These are phyloP conservation scores for Excoecaria cochinchinensis DNA, from an alignment of 345 rosid genomes.

Conservation along the genomic window DNA sequence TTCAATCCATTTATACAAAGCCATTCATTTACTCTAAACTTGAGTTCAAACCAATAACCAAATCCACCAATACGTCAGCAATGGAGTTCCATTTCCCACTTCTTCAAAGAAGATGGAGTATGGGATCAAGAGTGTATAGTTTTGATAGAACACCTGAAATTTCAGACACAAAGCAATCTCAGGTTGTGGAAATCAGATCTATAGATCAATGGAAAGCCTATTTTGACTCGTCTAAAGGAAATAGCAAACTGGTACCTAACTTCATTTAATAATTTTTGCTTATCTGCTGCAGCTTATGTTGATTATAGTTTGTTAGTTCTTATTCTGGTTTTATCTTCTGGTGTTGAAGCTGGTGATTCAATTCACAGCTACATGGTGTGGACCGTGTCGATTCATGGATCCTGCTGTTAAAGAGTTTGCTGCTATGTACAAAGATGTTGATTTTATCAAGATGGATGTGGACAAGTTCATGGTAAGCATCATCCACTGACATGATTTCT, in stretches of 20 bases:
- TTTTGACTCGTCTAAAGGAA: constrained; percentile 50
- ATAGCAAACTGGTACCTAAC: constrained; percentile 54
- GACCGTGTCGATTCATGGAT: constrained; percentile 64
- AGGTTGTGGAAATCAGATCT: constrained; percentile 48
- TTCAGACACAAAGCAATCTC: constrained; percentile 6
- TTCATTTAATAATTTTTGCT: neutral
- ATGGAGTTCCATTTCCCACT: constrained; percentile 8
- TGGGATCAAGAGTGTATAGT: constrained; percentile 29
- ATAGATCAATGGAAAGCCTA: constrained; percentile 54
- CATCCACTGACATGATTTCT: neutral
- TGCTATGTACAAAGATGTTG: constrained; percentile 49
- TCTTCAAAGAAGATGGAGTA: constrained; percentile 5
- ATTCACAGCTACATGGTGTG: constrained; percentile 82
- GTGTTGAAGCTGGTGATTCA: constrained; percentile 57
- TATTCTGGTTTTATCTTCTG: neutral
- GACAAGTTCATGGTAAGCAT: constrained; percentile 49
- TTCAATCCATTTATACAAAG: neutral
- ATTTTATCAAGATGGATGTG: constrained; percentile 72
- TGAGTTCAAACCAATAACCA: neutral
- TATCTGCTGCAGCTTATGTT: neutral
- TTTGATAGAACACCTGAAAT: neutral
- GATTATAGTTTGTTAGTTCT: neutral
- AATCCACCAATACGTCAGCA: neutral
- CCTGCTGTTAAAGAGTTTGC: constrained; percentile 53
- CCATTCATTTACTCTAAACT: neutral